phyloP scores from a whole-genome alignment of 1,284 basidiomycete genomes.

The Cystobasidiaceae sp. region DNA sequence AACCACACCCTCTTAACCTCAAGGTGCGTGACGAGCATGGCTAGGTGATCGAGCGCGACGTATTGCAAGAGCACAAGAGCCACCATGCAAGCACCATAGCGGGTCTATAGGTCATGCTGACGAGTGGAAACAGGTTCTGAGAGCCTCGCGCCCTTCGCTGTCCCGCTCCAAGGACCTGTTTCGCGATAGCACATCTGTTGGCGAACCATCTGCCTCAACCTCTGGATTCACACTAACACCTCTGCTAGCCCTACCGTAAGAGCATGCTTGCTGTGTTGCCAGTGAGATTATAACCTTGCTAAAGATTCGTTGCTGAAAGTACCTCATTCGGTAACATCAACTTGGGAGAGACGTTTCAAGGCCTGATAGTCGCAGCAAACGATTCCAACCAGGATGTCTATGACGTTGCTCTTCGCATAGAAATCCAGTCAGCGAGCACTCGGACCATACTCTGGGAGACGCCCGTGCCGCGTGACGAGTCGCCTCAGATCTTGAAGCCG shows the following conservation, averaged over 20 bases:
- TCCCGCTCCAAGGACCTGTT: neutral
- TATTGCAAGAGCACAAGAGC: neutral
- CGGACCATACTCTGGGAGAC: slow-evolving; percentile 17
- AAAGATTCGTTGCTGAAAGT: neutral
- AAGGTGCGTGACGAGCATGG: slow-evolving; percentile 1
- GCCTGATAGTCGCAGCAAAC: slow-evolving; percentile 44
- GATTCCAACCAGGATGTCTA: slow-evolving; percentile 36
- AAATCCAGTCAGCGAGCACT: slow-evolving; percentile 40
- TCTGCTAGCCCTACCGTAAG: slow-evolving; percentile 26
- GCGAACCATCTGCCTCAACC: slow-evolving; percentile 8
- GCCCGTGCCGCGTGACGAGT: neutral
- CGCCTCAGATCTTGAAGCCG: slow-evolving; percentile 8
- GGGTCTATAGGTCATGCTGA: neutral
- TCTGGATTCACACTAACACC: slow-evolving; percentile 26
- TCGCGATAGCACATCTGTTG: slow-evolving; percentile 1
- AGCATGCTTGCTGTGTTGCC: neutral
- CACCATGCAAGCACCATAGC: neutral
- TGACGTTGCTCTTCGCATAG: slow-evolving; percentile 39
- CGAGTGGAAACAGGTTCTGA: slow-evolving; percentile 6
- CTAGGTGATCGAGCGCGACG: neutral
- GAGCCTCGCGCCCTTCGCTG: slow-evolving; percentile 21
- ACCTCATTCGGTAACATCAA: slow-evolving; percentile 41
- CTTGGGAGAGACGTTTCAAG: slow-evolving; percentile 44
- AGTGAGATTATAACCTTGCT: neutral
- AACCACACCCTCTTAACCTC: slow-evolving; percentile 15